These are phyloP conservation scores for Trypanosoma avium DNA, from an alignment of 208 protist species.

Conservation along the genomic window DNA sequence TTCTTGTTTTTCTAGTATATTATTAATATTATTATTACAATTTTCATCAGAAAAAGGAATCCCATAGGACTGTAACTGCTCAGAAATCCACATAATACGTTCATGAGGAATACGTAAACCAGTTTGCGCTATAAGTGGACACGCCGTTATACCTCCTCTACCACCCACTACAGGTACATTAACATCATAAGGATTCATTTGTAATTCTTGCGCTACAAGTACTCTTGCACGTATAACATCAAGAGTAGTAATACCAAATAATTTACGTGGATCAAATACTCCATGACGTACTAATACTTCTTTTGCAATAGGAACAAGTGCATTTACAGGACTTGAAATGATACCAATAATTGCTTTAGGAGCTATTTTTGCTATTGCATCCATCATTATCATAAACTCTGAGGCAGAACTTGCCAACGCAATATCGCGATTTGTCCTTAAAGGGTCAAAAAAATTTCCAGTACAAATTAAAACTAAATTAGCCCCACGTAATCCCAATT, in stretches of 20 bases:
- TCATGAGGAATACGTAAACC: constrained; percentile 51
- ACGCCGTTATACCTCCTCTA: constrained; percentile 90
- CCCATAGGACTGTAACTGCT: constrained; percentile 64
- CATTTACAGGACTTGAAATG: constrained; percentile 94
- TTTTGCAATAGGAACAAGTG: constrained; percentile 89
- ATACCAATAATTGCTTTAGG: constrained; percentile 82
- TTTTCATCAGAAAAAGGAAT: constrained; percentile 27
- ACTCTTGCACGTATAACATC: constrained; percentile 84
- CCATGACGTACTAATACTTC: constrained; percentile 79
- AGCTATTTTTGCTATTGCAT: constrained; percentile 62
- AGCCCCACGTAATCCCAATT: constrained; percentile 58
- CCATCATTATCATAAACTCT: constrained; percentile 70
- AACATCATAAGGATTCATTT: constrained; percentile 77
- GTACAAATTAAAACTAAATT: constrained; percentile 90
- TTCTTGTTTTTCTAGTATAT: constrained; percentile 16
- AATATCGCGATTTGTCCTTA: constrained; percentile 86
- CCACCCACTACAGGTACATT: constrained; percentile 94
- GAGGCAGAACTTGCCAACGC: constrained; percentile 83
- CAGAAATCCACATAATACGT: constrained; percentile 50
- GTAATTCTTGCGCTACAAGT: constrained; percentile 55
- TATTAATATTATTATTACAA: constrained; percentile 3
- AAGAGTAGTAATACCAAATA: constrained; percentile 93
- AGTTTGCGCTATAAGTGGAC: constrained; percentile 89
- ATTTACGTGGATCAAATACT: constrained; percentile 75
- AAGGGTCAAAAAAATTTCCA: constrained; percentile 87